Percentiles rank a stretch among this genome's conserved stretches.
phyloP scores from a whole-genome alignment of 345 rosid genomes.

The Boechera stricta region DNA sequence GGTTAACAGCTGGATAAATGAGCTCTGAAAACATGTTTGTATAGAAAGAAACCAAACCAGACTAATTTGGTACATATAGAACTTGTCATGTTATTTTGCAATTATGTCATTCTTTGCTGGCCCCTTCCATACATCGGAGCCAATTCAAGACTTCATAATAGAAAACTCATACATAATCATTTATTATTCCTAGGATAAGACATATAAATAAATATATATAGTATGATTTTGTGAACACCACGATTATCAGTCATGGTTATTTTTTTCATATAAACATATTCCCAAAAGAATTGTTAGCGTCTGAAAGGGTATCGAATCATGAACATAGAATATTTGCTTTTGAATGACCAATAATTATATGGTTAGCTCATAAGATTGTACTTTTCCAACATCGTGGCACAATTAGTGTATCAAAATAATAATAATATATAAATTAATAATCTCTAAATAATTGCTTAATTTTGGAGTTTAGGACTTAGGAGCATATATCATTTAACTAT shows the following conservation, averaged over 20 bases:
- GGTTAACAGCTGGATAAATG: conserved; percentile 28
- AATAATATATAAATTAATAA: background rate
- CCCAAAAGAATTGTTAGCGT: conserved; percentile 29
- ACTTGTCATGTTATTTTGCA: conserved; percentile 43
- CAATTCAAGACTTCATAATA: conserved; percentile 29
- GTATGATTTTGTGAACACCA: conserved; percentile 16
- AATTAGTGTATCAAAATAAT: conserved; percentile 8
- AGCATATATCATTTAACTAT: background rate
- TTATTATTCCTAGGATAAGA: conserved; percentile 38
- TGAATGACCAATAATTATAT: conserved; percentile 29
- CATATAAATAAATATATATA: conserved; percentile 5
- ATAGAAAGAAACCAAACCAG: conserved; percentile 40
- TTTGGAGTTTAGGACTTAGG: conserved; percentile 14
- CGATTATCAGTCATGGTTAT: conserved; percentile 15
- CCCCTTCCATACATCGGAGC: conserved; percentile 31
- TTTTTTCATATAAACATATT: conserved; percentile 20
- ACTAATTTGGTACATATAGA: conserved; percentile 33
- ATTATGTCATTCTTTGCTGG: conserved; percentile 42
- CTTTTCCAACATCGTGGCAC: conserved; percentile 39
- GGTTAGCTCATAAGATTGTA: conserved; percentile 38
- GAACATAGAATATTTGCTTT: background rate
- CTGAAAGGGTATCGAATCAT: conserved; percentile 33
- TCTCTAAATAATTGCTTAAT: conserved; percentile 7
- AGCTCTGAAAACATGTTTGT: conserved; percentile 39
- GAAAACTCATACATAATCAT: conserved; percentile 27